Base-by-base conservation (phyloP, 805 yeast genomes). In the Saturnispora bothae region DNA sequence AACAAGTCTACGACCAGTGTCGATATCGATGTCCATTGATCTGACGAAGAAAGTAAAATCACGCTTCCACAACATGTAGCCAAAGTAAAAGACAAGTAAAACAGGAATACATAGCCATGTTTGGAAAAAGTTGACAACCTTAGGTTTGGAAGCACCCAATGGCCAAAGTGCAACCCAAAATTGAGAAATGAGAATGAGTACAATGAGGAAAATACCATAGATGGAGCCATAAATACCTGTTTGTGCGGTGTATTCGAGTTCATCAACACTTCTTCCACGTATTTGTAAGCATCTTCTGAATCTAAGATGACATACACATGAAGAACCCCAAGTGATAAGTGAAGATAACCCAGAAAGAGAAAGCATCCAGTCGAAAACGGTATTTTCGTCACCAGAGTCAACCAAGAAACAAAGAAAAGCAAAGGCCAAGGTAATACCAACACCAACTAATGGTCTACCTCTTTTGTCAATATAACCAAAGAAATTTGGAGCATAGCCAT, bases 151-250 rank as follows among this genome's bases (percentile, higher is more conserved):
- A 32, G 76, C 52, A 5, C 38, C 38, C 12, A 35, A 25, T 41
- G 94, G 94, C 66, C 67, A 83, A 29, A 81, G 60, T 4, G 92
- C 88, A 41, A 78, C 68, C 84, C 88, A 83, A 66, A 84, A 82
- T 61, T 82, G 88, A 23, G 85, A 83, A 40, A 73, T 62, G 43
- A 85, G 64, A 43, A 83, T 76, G 40, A 79, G 55, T 19, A 68
- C 28, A 55, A 76, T 76, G 52, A 85, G 59, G 20, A 59, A 42
- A 13, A 71, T 50, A 38, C 92, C 94, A 52, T 69, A 71, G 42
- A 53, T 55, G 1, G 94, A 78, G 31, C 94, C 94, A 47, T 54
- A 61, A 25, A 77, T 58, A 47, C 95, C 95, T 30, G 70, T 63
- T 42, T 75, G 79, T 4, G 94, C 69, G 33, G 64, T 66, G 60